Conservation (phyloP, 2,329 filamentous ascomycete genomes). For the Pseudogymnoascus sp. region DNA sequence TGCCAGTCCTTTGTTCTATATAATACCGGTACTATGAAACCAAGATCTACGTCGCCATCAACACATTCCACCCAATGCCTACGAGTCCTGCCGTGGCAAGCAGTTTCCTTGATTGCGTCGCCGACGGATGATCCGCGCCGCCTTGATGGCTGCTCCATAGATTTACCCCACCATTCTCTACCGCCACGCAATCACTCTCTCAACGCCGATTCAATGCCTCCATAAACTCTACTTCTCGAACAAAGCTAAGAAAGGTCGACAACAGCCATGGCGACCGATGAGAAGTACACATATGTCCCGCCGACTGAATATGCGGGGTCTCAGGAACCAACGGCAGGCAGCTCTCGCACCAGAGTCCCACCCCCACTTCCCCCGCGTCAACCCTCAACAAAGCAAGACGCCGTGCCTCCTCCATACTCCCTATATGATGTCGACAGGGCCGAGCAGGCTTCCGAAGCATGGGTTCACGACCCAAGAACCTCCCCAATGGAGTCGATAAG, state of each 20-base stretch:
- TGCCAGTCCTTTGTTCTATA: background rate
- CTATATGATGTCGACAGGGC: slow-evolving; percentile 22
- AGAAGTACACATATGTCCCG: background rate
- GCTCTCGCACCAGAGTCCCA: slow-evolving; percentile 10
- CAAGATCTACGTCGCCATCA: background rate
- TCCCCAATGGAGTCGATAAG: slow-evolving; percentile 28
- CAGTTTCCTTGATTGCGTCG: background rate
- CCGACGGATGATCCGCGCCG: background rate
- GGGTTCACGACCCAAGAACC: slow-evolving; percentile 24
- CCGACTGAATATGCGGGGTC: background rate
- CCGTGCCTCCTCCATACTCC: slow-evolving; percentile 25
- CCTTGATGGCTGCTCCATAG: background rate
- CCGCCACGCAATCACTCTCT: background rate
- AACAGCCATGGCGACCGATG: background rate
- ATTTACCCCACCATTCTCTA: background rate
- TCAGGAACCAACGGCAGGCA: background rate
- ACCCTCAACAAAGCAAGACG: slow-evolving; percentile 12
- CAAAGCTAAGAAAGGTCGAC: background rate
- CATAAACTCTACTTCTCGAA: background rate
- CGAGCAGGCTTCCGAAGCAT: background rate
- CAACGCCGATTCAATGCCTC: background rate
- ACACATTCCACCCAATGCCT: background rate
- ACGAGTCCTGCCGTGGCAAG: background rate
- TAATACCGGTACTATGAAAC: background rate
- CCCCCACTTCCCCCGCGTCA: slow-evolving; percentile 25